A percentile compares a stretch with the other conserved stretches of the same genome.
These are phyloP conservation scores for Colletotrichum cereale DNA, from an alignment of 2,329 filamentous ascomycete species.

Conservation along the genomic window DNA sequence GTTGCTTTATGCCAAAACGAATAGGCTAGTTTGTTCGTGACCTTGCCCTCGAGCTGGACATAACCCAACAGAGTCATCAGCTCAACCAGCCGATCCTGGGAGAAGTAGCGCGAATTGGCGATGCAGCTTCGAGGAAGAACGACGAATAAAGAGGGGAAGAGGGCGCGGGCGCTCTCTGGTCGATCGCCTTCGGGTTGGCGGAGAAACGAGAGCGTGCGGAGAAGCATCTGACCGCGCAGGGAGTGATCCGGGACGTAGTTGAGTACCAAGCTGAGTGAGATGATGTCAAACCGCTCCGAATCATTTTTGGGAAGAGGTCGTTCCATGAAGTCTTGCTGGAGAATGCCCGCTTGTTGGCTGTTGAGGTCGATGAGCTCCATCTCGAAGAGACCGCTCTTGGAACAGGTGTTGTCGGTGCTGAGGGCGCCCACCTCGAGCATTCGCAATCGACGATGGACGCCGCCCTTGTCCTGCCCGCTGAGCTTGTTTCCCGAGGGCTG, in stretches of 20 bases:
- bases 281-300: slow-evolving; percentile 82
- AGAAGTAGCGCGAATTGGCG: slow-evolving; percentile 90
- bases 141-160: slow-evolving; percentile 82
- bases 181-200: slow-evolving; percentile 48
- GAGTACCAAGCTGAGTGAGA: slow-evolving; percentile 91
- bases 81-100: slow-evolving; percentile 73
- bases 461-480: slow-evolving; percentile 9
- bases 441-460: slow-evolving; percentile 55
- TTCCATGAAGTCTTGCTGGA: slow-evolving; percentile 94
- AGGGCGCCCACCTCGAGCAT: slow-evolving; percentile 93
- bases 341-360: slow-evolving; percentile 84
- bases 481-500: slow-evolving; percentile 40
- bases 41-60: slow-evolving; percentile 72
- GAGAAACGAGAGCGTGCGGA: slow-evolving; percentile 79
- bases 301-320: slow-evolving; percentile 76
- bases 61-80: slow-evolving; percentile 88
- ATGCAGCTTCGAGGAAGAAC: slow-evolving; percentile 92
- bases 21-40: slow-evolving; percentile 87
- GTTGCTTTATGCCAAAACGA: slow-evolving; percentile 79
- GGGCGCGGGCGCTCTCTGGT: slow-evolving; percentile 44
- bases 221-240: slow-evolving; percentile 86
- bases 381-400: slow-evolving; percentile 76
- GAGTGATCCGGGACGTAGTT: slow-evolving; percentile 90
- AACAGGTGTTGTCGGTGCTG: slow-evolving; percentile 87
- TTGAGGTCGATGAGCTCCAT: slow-evolving; percentile 91